Conservation (phyloP, 192 early-diverging fungal genomes). For the Phycomyces blakesleeanus region DNA sequence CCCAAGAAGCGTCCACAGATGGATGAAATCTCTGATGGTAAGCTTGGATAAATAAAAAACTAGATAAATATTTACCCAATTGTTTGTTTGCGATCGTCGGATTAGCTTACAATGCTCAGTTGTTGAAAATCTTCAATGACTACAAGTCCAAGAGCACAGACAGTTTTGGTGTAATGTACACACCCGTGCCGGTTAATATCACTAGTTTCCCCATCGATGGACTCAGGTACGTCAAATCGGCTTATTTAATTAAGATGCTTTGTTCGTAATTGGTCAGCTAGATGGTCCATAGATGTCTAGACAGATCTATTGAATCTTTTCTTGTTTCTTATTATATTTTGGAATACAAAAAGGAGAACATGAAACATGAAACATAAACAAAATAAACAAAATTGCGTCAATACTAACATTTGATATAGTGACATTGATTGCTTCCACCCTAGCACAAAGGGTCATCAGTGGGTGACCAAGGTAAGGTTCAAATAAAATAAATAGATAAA, state of each 20-base stretch:
- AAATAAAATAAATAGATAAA: background rate
- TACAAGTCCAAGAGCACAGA: slow-evolving; percentile 10
- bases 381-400: no score
- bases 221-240: slow-evolving; percentile 1
- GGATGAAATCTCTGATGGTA: slow-evolving; percentile 20
- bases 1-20: slow-evolving; percentile 11
- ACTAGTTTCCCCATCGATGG: slow-evolving; percentile 12
- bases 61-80: no score
- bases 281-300: no score
- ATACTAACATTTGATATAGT: slow-evolving; percentile 4
- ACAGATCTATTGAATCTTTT: no score
- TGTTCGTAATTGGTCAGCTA: background rate
- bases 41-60: background rate
- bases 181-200: slow-evolving; percentile 9
- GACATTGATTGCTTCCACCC: slow-evolving; percentile 27
- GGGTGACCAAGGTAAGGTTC: slow-evolving; percentile 16
- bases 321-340: no score
- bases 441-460: slow-evolving; percentile 21
- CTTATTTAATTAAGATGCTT: background rate
- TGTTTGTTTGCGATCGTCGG: background rate
- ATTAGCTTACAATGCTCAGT: slow-evolving; percentile 16
- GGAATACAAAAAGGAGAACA: no score
- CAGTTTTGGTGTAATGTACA: slow-evolving; percentile 19
- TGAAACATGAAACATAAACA: no score
- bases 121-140: slow-evolving; percentile 11